Base-by-base conservation (phyloP, 345 rosid species). In the Microcos paniculata region DNA sequence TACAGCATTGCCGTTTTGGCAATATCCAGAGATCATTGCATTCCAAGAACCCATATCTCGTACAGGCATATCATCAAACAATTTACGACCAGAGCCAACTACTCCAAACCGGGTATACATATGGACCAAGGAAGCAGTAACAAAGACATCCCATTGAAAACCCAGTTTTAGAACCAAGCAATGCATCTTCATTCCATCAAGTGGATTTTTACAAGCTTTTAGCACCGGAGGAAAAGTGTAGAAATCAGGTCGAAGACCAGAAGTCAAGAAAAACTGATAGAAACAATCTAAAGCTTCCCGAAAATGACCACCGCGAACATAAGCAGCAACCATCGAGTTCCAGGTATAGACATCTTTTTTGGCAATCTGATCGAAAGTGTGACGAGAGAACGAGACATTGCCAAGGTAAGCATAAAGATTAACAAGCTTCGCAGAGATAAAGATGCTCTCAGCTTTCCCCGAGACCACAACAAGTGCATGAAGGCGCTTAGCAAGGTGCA, bases 21-120 rank as follows among this genome's bases (percentile, higher is more conserved):
- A 86, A 76, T 85, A 88, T 30, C 89, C 90, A n/a, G 90, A 90
- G 46, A 90, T 85, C 88, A 90, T 87, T 9, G 91, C 89, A 82
- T 89, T 87, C 92, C 91, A 90, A 48, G 85, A 82, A 72, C 86
- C 90, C 76, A 81, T 70, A 72, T 87, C 93, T 76, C 84, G 70
- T 10, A 78, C 2, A 0, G 90, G 91, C 88, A 89, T 83, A 16
- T 80, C 80, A 82, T 89, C 80, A 70, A 88, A 90, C 75, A 88
- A 48, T 26, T 56, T 81, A 0, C 84, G 78, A 26, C 91, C 89
- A 76, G 46, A 70, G 23, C 48, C 72, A 14, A 84, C 77, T 0
- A 65, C 15, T 62, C 88, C 79, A 67, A 80, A 86, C 59, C 87
- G 78, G 16, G 84, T 78, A 75, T 88, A 88, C 85, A 88, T 75